Evolutionary conservation across 805 yeast genomes (phyloP), one percentile per base, ranked within the genome.

Genomic region (Candida peoriensis): DNA sequence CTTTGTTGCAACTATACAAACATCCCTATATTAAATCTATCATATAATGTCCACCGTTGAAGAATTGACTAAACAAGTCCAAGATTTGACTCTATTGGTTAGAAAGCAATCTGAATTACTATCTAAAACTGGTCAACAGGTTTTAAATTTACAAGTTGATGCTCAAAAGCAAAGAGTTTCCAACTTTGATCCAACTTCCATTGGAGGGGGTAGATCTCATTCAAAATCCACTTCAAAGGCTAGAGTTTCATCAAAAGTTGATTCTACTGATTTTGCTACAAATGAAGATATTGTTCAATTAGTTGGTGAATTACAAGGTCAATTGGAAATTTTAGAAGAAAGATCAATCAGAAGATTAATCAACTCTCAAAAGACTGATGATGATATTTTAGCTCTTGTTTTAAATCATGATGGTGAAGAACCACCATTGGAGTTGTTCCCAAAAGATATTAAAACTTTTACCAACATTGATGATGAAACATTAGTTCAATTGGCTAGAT

Each of bases 251-350:
- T 24, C 12, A 12, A n/a, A n/a, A n/a, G 25, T 42, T 33, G 81
- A 75, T 39, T 54, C 75, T 1, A 55, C 70, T 4, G 86, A 81
- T 43, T 79, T 70, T 44, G 85, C 79, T 24, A 77, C 90, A 4
- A 81, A 85, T 46, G 94, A 84, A 38, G 97, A 90, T 52, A 62
- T 89, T 10, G 83, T 83, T 4, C 90, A 86, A 53, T 66, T 89
- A 30, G 97, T 88, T 11, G 86, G 85, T 9, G 97, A 89, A 57
- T 63, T 89, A 37, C 97, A 89, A 59, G 84, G 85, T 8, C 97
- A 89, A 60, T 68, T 89, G 50, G 89, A 84, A 34, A 64, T 72
- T 17, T 55, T 83, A 22, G 97, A 89, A 53, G 85, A 84, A 46
- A 72, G 95, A 46, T 73, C 82, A 13, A 71, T 84, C 28, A 70